These are phyloP conservation scores for Rhizoclosmatium globosum DNA, from an alignment of 192 early-diverging fungal species.

Conservation along the genomic window DNA sequence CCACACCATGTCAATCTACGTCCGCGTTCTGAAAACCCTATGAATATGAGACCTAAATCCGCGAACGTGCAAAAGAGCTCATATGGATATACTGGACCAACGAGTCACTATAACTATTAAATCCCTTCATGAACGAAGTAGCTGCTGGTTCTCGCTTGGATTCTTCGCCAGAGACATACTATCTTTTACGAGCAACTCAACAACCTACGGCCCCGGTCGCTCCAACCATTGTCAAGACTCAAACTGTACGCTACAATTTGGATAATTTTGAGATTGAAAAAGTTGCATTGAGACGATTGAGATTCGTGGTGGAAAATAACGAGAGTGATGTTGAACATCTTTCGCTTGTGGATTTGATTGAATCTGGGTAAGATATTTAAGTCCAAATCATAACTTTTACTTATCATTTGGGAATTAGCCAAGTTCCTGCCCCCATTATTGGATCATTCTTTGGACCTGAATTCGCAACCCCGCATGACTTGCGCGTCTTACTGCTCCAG, in stretches of 20 bases:
- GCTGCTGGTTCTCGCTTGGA: background rate
- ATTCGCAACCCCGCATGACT: slow-evolving; percentile 40
- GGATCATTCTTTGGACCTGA: slow-evolving; percentile 46
- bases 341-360: slow-evolving; percentile 51
- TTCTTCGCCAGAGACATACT: background rate
- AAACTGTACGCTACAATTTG: slow-evolving; percentile 47
- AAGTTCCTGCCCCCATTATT: slow-evolving; percentile 46
- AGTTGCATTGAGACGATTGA: slow-evolving; percentile 53
- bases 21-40: background rate
- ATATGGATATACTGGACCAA: background rate
- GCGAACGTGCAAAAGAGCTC: background rate
- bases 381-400: background rate
- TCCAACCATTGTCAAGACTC: slow-evolving; percentile 33
- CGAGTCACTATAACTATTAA: background rate
- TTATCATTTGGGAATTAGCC: slow-evolving; percentile 18
- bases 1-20: background rate
- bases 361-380: slow-evolving; percentile 41
- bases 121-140: background rate
- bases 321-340: slow-evolving; percentile 51
- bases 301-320: slow-evolving; percentile 55
- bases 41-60: slow-evolving; percentile 1
- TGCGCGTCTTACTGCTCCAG: slow-evolving; percentile 55
- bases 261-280: slow-evolving; percentile 53
- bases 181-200: background rate
- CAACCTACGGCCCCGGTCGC: slow-evolving; percentile 28